phyloP scores from a whole-genome alignment of 164 flowering plant genomes.

The Vitis amurensis region DNA sequence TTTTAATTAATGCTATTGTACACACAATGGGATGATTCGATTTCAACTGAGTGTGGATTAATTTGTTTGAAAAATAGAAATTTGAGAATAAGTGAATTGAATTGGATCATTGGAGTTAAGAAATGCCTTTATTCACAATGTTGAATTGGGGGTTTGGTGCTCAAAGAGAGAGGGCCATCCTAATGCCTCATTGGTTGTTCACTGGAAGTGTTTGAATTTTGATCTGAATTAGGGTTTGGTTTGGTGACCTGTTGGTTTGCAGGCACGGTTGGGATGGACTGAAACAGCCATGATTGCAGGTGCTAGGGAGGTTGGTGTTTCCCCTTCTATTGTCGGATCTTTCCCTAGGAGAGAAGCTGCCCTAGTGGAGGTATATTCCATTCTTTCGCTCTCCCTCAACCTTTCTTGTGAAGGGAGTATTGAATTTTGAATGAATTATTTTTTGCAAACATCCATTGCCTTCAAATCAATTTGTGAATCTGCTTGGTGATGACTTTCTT shows the following conservation, averaged over 20 bases:
- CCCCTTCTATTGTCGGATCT: slow-evolving; percentile 88
- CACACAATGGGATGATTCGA: neutral
- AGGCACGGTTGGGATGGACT: slow-evolving; percentile 83
- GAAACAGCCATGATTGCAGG: slow-evolving; percentile 90
- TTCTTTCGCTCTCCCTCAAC: neutral
- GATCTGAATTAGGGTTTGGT: neutral
- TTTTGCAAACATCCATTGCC: too few relatives aligned
- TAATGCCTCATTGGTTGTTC: neutral
- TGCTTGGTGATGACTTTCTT: neutral
- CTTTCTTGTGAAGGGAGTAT: neutral
- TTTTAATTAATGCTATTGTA: neutral
- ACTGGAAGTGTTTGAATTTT: neutral
- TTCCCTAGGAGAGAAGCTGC: slow-evolving; percentile 89
- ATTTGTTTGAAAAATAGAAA: neutral
- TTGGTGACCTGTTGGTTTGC: slow-evolving; percentile 16
- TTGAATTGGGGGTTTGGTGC: neutral
- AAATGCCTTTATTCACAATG: neutral
- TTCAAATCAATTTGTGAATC: neutral
- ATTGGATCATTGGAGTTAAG: too few relatives aligned
- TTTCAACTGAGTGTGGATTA: neutral
- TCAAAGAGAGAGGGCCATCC: neutral
- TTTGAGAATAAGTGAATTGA: too few relatives aligned
- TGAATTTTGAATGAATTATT: neutral
- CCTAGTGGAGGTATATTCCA: slow-evolving; percentile 73
- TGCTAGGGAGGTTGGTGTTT: slow-evolving; percentile 80